Evolutionary conservation across 1,139 yeast species (phyloP), one percentile per base, ranked within the genome.

Genomic region (Blastobotrys arbuscula): DNA sequence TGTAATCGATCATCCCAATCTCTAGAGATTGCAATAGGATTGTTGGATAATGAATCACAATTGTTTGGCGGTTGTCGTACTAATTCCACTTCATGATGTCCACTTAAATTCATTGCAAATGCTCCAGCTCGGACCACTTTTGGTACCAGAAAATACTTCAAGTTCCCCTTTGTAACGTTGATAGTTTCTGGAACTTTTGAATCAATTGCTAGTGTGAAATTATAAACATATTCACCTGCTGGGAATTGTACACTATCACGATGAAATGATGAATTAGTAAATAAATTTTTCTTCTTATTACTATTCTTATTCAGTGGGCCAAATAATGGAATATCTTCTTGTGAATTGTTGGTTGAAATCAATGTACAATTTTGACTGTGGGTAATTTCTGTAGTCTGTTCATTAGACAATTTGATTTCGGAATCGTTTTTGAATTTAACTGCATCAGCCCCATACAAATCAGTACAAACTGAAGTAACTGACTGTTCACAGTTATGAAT

Each of bases 61-160:
- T 77, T 76, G n/a, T 81, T 77, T 0, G 96, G 96, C 1, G 96
- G 96, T 0, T 86, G 78, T 53, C 96, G 73, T 5, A 87, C 81
- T 59, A 80, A 76, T 39, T 60, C 60, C 37, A 67, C 69, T 44
- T 67, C 65, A 23, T 59, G 56, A 39, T 56, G 55, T 23, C 63
- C 67, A 18, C 58, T 55, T 16, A 66, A 52, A 52, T 65, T 66
- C 45, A 63, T 51, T 19, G 62, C 50, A 52, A 67, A 64, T 10
- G 68, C 55, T 16, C 67, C 65, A 7, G 65, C 52, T 9, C 69
- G 60, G 24, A 60, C 61, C 12, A 66, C 62, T 46, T 63, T 63
- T 16, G 70, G 64, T 7, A 51, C 59, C 20, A 67, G 51, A 44
- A 48, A 58, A 50, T 64, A 68, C 45, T 52, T 56, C 23, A 67